Conservation (phyloP, 2,329 filamentous ascomycete species). For the Rhytidhysteron rufulum region DNA sequence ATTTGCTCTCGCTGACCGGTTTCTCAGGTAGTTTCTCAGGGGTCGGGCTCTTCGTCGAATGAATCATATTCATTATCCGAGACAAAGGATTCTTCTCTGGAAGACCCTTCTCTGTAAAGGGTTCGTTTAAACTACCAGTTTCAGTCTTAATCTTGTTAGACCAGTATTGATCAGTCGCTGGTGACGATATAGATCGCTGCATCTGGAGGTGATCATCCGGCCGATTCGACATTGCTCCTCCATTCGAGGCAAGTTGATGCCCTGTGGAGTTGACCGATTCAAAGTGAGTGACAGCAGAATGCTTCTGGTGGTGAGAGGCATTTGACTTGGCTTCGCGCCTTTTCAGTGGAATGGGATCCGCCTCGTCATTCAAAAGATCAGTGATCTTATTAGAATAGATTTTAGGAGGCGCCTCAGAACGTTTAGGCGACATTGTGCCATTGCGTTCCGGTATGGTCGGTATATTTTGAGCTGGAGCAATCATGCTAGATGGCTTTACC, state of each 20-base stretch:
- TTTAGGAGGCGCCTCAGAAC: constrained; percentile 20
- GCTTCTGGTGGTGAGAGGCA: not conserved
- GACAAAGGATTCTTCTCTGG: constrained; percentile 19
- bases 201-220: no score
- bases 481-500: constrained; percentile 6
- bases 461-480: constrained; percentile 4
- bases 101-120: no score
- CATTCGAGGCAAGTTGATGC: no score
- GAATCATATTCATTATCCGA: constrained; percentile 8
- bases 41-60: not conserved
- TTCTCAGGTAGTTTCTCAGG: constrained; percentile 4
- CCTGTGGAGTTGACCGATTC: no score
- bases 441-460: constrained; percentile 9
- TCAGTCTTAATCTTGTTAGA: constrained; percentile 12
- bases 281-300: not conserved
- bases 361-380: constrained; percentile 34
- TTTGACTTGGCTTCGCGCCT: constrained; percentile 15
- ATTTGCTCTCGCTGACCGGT: not conserved
- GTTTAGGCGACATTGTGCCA: constrained; percentile 8
- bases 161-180: not conserved
- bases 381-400: constrained; percentile 32
- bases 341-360: constrained; percentile 23
- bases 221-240: no score
- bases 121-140: constrained; percentile 19
- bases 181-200: no score